Base-by-base conservation (phyloP, 73 alveolate genomes). In the Tetrahymena elliotti region DNA sequence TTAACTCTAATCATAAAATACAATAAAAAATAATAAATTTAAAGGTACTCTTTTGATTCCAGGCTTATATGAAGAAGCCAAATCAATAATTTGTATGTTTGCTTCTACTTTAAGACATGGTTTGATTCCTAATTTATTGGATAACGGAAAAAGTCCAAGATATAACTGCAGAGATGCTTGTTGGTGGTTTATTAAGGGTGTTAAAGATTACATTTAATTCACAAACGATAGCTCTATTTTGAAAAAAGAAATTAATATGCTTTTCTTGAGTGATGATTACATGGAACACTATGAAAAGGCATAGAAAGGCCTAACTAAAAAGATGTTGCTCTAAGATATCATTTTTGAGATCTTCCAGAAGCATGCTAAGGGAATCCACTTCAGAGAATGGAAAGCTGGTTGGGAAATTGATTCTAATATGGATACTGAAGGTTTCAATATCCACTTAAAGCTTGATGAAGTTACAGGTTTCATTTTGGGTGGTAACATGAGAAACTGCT, bases 321-420 rank as follows among this genome's bases (percentile, higher is more conserved):
- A 36, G 38, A 94, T 34, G 84, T 35, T 36, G 1, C 8, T 94
- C 7, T 47, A 93, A 84, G 98, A 95, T 13, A 93, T 96, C 22
- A 93, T 96, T 39, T 83, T 95, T 8, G 93, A 47, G 38, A 96
- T 96, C 16, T 83, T 96, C 68, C 84, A 96, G 39, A 35, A 84
- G 53, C 98, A 96, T 95, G 98, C 98, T 15, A 38, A 84, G 53
- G 99, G 99, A 4, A 98, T 99, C 34, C 95, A 94, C 38, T 99
- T 98, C 88, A 96, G 99, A 88, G 99, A 99, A 96, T 98, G 99
- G 99, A 98, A 99, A 95, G 99, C 99, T 16, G 99, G 99, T 9
- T 68, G 96, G 27, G 93, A 97, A 94, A 98, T 99, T 24, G 99
- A 98, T 95, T 97, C 97, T 24, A 97, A 97, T 93, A 98, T 98